phyloP scores from a whole-genome alignment of 768 basidiomycete species.

The Tricholoma saponaceum region DNA sequence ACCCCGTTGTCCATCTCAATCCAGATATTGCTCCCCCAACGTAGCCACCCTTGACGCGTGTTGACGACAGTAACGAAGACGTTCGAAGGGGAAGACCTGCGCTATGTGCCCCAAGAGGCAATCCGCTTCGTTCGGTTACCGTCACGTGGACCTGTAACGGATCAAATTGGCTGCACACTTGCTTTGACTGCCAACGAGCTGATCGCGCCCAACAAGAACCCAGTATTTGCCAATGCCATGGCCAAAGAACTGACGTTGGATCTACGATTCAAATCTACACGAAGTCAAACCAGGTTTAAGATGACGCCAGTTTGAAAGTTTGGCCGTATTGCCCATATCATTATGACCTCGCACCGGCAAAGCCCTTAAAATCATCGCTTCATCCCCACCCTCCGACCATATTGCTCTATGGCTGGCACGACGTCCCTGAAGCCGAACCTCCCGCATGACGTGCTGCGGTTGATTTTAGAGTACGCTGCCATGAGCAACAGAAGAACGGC shows the following conservation, averaged over 20 bases:
- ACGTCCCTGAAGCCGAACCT: conserved; percentile 13
- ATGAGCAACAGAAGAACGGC: conserved; percentile 26
- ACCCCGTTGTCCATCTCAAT: neutral
- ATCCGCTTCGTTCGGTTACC: conserved; percentile 3
- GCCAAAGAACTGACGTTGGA: neutral
- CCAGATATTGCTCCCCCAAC: neutral
- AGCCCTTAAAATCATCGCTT: conserved; percentile 1
- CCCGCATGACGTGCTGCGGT: conserved; percentile 34
- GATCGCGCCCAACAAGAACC: too few species aligned
- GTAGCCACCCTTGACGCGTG: neutral
- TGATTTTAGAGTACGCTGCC: conserved; percentile 32
- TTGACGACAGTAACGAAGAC: neutral
- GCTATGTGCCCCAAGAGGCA: neutral
- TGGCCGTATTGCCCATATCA: neutral
- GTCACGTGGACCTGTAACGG: conserved; percentile 3
- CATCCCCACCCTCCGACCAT: conserved; percentile 7
- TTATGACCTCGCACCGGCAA: neutral
- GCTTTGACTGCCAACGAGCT: neutral
- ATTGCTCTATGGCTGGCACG: conserved; percentile 3
- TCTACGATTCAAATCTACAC: conserved; percentile 5
- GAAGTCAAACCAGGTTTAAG: neutral
- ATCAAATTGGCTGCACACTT: conserved; percentile 3
- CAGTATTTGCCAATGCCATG: too few species aligned
- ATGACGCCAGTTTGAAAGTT: neutral
- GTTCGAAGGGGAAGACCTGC: neutral